Evolutionary conservation across 2,329 filamentous ascomycete species (phyloP), one percentile per base, ranked within the genome.

Genomic region (Fusarium ambrosium): DNA sequence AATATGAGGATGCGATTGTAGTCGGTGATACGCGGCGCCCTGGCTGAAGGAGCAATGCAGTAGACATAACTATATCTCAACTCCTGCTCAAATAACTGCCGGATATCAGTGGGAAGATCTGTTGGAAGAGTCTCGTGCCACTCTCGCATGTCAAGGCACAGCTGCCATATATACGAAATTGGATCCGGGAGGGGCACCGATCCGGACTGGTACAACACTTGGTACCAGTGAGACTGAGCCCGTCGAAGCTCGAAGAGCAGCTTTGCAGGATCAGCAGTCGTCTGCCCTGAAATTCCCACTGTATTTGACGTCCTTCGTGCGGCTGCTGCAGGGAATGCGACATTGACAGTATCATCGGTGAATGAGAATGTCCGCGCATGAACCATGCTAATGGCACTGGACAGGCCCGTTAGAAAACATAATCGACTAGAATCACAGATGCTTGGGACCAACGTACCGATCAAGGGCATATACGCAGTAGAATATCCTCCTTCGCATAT

Each of bases 381-480:
- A 6, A 96, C 94, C 86, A 98, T 93, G 77, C 95, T 97, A 55
- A 97, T 95, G 13, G 94, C 92, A 79, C 95, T 95, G 73, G 55
- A 63, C 1, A 55, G 11, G 6, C 34, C 27, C 64, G 70, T 81
- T 64, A 83, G 78, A 62, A 65, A 20, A 45, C 16, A 11, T 13
- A 20, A 9, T n/a, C 13, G 64, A 39, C 14, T 24, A 18, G 8
- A 11, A 7, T 14, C n/a, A 18, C 27, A 5, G 9, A 10, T 8
- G 29, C 11, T 7, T 13, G 16, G n/a, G 27, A 43, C 24, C n/a
- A 24, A 79, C 88, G 56, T 82, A 95, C 94, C 95, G 90, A 80
- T 99, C 97, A 24, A 98, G 87, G 32, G 94, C 92, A 81, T 98
- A 98, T 5, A 97, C 92, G 80, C 94, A 97, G 82, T 97, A 95